Base-by-base conservation (phyloP, 768 basidiomycete genomes). In the Leccinum variicolor region DNA sequence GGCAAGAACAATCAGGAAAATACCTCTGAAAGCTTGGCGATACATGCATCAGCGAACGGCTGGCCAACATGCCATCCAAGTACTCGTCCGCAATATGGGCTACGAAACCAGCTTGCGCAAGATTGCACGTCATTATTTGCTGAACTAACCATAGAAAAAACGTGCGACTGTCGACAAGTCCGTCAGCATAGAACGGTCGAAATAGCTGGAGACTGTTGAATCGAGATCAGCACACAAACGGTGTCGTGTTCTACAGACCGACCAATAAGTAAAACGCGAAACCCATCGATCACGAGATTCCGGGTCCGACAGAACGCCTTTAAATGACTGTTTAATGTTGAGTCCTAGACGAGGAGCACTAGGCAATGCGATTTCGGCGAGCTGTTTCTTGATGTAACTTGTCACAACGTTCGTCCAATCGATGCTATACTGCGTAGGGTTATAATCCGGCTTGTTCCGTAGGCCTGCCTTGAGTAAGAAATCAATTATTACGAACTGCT, bases 351-450 rank as follows among this genome's bases (percentile, higher is more conserved):
- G 81, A 15, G 89, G 88, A 26, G 90, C 85, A 65, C 84, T 90
- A 2, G 92, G 92, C 26, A 94, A 76, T 11, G 83, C 83, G 55
- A 94, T 92, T 26, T 92, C 89, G 6, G 77, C 77, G 10, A 94
- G 75, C 63, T 90, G 90, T 65, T 92, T 93, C 76, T 89, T 91
- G 73, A 94, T 75, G 65, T 92, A 90, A 52, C 84, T 79, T 0
- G 89, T 91, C 31, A 94, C 82, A 8, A 90, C 81, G 64, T 84
- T 88, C 2, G 92, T 86, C 90, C 91, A 92, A 56, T 94, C 91
- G 15, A 89, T 72, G 60, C 90, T 92, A 67, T 94, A 92, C 64
- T 89, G 90, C 6, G 81, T 86, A 1, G 90, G 89, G 63, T 90
- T 86, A 70, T 90, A 92, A n/a, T 81, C 71, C 4, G 89, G 87